These are phyloP conservation scores for Sonneratia caseolaris DNA, from an alignment of 345 rosid genomes.

Conservation along the genomic window DNA sequence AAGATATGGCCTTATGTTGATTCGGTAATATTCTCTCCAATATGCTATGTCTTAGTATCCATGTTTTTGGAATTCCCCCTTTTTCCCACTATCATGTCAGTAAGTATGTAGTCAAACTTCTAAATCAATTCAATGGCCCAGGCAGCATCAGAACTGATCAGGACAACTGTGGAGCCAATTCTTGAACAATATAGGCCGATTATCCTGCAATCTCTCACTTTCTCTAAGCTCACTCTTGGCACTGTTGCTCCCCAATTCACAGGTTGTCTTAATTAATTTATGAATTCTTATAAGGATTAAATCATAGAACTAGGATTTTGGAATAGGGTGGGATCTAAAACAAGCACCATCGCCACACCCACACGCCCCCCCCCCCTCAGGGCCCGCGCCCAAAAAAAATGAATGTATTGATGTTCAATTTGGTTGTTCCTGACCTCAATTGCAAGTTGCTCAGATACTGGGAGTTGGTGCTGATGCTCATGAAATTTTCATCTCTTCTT, in stretches of 20 bases:
- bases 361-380: no score
- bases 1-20: slow-evolving; percentile 98
- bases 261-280: slow-evolving; percentile 27
- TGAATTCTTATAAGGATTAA: not conserved
- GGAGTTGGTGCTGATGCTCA: not conserved
- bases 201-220: slow-evolving; percentile 72
- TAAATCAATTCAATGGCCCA: slow-evolving; percentile 9
- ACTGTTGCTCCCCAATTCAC: slow-evolving; percentile 99
- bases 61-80: not conserved
- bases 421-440: no score
- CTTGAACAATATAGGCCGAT: slow-evolving; percentile 93
- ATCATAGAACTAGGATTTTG: not conserved
- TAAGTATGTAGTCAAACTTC: no score
- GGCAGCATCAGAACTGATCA: slow-evolving; percentile 98
- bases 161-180: slow-evolving; percentile 76
- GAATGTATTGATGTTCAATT: no score
- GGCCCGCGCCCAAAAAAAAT: no score
- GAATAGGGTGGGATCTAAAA: no score
- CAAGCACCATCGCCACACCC: no score
- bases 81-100: not conserved
- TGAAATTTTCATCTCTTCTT: not conserved
- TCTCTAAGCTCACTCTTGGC: slow-evolving; percentile 93
- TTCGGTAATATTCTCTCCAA: slow-evolving; percentile 33
- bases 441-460: no score
- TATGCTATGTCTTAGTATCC: not conserved